A percentile compares a stretch with the other conserved stretches of the same genome.
These are phyloP conservation scores for Anisodus tanguticus DNA, from an alignment of 257 asterid genomes.

Conservation along the genomic window DNA sequence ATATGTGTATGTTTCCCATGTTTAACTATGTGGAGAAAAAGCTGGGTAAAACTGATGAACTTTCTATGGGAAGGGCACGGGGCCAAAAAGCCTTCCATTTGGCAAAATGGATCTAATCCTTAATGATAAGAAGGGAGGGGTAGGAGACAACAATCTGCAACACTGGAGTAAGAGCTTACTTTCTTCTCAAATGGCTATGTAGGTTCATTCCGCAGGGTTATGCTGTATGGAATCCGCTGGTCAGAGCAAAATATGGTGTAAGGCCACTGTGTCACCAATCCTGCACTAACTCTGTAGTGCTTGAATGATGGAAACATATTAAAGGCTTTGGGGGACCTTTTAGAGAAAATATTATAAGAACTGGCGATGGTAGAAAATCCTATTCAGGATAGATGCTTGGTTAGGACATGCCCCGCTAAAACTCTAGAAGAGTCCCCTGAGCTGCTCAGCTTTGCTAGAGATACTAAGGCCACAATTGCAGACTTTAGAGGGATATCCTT, in stretches of 20 bases:
- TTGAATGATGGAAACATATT: background rate
- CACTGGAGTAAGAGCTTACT: background rate
- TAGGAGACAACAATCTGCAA: background rate
- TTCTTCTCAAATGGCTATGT: background rate
- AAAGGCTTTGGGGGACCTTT: background rate
- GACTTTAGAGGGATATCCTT: slow-evolving; percentile 15
- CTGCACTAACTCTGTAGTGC: background rate
- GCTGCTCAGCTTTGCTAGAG: background rate
- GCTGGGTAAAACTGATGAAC: background rate
- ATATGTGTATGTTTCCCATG: background rate
- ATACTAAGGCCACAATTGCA: background rate
- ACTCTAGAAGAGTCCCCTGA: background rate
- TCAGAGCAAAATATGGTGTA: background rate
- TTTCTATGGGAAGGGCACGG: background rate
- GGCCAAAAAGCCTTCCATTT: background rate
- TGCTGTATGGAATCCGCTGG: background rate
- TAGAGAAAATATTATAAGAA: background rate
- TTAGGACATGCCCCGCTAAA: background rate
- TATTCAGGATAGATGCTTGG: background rate
- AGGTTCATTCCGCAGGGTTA: background rate
- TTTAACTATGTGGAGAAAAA: background rate
- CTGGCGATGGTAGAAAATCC: background rate
- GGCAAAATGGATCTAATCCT: background rate
- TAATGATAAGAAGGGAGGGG: background rate
- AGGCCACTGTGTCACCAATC: background rate